phyloP scores from a whole-genome alignment of 2,329 filamentous ascomycete species.

The Aspergillus viridinutans region DNA sequence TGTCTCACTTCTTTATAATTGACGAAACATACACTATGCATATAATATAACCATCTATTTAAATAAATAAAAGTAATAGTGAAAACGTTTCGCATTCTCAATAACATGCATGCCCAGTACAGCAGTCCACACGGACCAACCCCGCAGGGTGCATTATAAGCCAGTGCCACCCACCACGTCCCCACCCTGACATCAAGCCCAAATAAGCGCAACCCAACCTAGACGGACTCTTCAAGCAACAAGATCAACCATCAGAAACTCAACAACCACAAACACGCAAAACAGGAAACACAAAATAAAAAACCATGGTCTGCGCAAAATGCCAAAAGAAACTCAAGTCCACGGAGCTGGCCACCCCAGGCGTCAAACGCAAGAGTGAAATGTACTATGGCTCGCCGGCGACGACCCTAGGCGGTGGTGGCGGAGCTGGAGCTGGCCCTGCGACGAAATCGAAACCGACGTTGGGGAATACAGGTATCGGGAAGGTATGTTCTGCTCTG shows the following conservation, averaged over 20 bases:
- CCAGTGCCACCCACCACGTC: background rate
- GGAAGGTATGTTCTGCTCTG: constrained; percentile 46
- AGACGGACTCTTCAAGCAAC: background rate
- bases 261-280: background rate
- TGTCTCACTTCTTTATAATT: background rate
- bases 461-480: constrained; percentile 54
- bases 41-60: background rate
- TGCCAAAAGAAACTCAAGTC: constrained; percentile 59
- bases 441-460: constrained; percentile 40
- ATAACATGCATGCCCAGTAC: background rate
- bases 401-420: constrained; percentile 32
- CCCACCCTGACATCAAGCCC: background rate
- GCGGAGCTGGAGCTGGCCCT: constrained; percentile 8
- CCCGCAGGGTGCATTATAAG: background rate
- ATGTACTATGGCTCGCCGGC: constrained; percentile 61
- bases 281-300: background rate
- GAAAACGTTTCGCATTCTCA: background rate
- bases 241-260: background rate
- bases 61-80: background rate
- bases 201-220: background rate
- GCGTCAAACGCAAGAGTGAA: constrained; percentile 63
- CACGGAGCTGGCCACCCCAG: constrained; percentile 60
- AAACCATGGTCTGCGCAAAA: constrained; percentile 60
- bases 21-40: background rate
- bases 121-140: background rate